These are phyloP conservation scores for Fragaria iinumae DNA, from an alignment of 306 rosid species.

Conservation along the genomic window DNA sequence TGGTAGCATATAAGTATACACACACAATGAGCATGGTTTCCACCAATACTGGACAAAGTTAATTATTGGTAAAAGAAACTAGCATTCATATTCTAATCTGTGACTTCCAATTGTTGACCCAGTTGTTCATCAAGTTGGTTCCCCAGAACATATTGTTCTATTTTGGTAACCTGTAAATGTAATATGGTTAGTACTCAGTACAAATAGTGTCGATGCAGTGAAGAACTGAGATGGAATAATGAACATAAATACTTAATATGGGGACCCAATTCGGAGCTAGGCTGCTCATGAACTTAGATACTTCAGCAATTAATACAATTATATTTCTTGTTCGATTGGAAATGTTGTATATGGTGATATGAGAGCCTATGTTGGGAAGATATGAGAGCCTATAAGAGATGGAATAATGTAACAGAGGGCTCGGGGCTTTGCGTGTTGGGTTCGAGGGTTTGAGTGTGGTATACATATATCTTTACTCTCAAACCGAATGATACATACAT, in stretches of 20 bases:
- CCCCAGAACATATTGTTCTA: neutral
- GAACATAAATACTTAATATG: too few relatives aligned
- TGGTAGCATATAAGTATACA: too few relatives aligned
- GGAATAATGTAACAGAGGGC: constrained; percentile 48
- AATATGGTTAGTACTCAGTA: neutral
- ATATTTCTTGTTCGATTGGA: neutral
- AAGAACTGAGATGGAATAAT: too few relatives aligned
- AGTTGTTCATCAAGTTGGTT: neutral
- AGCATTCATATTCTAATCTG: too few relatives aligned
- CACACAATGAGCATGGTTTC: too few relatives aligned
- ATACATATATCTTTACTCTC: neutral
- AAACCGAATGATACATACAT: neutral
- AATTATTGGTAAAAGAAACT: too few relatives aligned
- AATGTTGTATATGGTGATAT: neutral
- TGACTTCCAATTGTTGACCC: neutral
- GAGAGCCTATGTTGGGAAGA: neutral
- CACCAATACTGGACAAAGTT: too few relatives aligned
- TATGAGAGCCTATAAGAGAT: neutral
- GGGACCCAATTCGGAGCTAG: too few relatives aligned
- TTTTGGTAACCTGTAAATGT: neutral
- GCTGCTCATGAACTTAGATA: too few relatives aligned
- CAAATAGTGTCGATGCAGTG: neutral
- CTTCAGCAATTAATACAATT: too few relatives aligned
- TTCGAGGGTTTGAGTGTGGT: constrained; percentile 50
- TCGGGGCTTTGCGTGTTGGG: constrained; percentile 78